Percentiles rank a stretch among this genome's conserved stretches.
These are phyloP conservation scores for Rhodotorula sp. DNA, from an alignment of 1,284 basidiomycete genomes.

Conservation along the genomic window DNA sequence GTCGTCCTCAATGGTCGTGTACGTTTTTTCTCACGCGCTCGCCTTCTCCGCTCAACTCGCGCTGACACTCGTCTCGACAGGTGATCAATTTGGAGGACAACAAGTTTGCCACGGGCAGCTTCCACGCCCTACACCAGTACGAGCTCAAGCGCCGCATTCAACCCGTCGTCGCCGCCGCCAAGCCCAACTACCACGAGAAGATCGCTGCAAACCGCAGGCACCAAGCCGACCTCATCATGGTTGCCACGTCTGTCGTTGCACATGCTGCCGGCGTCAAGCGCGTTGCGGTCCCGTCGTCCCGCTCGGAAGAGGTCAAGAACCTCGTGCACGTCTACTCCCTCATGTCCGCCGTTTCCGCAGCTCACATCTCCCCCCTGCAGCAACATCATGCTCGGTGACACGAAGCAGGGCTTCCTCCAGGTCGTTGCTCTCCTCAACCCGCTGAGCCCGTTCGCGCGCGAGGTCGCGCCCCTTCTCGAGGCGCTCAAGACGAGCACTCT, in stretches of 20 bases:
- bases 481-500: constrained; percentile 52
- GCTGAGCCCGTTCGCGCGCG: constrained; percentile 76
- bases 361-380: constrained; percentile 51
- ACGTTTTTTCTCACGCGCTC: constrained; percentile 36
- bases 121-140: constrained; percentile 66
- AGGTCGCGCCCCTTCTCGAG: constrained; percentile 72
- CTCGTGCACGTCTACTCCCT: constrained; percentile 62
- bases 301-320: constrained; percentile 56
- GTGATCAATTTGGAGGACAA: constrained; percentile 63
- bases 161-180: constrained; percentile 63
- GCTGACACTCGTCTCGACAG: constrained; percentile 49
- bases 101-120: constrained; percentile 67
- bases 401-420: constrained; percentile 66
- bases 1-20: constrained; percentile 83
- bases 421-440: constrained; percentile 80
- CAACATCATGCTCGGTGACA: constrained; percentile 69
- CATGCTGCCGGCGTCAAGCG: constrained; percentile 66
- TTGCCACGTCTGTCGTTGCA: constrained; percentile 66
- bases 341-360: not conserved
- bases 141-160: constrained; percentile 69
- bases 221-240: constrained; percentile 62
- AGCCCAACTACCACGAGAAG: not conserved
- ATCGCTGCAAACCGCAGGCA: constrained; percentile 33
- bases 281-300: constrained; percentile 43
- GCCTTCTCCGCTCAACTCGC: not conserved